Evolutionary conservation across 129 eudicot genomes (phyloP).

Genomic region (Mikania micrantha): DNA sequence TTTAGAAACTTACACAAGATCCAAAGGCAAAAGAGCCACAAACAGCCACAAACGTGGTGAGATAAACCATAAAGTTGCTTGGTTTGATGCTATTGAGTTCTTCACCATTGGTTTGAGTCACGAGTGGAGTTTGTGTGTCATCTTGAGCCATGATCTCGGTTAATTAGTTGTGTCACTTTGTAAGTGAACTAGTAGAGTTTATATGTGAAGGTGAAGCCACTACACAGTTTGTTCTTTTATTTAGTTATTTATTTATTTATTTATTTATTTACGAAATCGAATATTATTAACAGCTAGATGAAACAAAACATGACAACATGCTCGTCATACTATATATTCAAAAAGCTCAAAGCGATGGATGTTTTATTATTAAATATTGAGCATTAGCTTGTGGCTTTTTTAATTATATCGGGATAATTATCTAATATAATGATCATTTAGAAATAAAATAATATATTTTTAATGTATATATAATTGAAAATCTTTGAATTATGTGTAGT

Average conservation of each 20-base stretch:
- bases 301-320: background rate
- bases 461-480: too few species aligned
- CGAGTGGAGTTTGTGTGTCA: slow-evolving; percentile 40
- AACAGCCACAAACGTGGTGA: slow-evolving; percentile 83
- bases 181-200: background rate
- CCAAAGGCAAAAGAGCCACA: slow-evolving; percentile 94
- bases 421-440: too few species aligned
- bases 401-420: too few species aligned
- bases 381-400: slow-evolving; percentile 4
- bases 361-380: background rate
- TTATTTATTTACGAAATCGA: too few species aligned
- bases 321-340: background rate
- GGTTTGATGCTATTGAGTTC: slow-evolving; percentile 16
- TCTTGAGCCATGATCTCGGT: slow-evolving; percentile 27
- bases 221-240: background rate
- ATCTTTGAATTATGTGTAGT: too few species aligned
- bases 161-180: slow-evolving; percentile 5
- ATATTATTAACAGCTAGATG: slow-evolving; percentile 8
- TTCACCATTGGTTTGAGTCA: slow-evolving; percentile 17
- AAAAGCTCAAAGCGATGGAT: slow-evolving; percentile 10
- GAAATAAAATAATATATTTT: too few species aligned
- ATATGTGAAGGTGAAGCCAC: slow-evolving; percentile 3
- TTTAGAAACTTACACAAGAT: slow-evolving; percentile 58
- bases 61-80: slow-evolving; percentile 64
- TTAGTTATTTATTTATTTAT: too few species aligned